phyloP scores from a whole-genome alignment of 257 asterid genomes.

The Cruciata laevipes region DNA sequence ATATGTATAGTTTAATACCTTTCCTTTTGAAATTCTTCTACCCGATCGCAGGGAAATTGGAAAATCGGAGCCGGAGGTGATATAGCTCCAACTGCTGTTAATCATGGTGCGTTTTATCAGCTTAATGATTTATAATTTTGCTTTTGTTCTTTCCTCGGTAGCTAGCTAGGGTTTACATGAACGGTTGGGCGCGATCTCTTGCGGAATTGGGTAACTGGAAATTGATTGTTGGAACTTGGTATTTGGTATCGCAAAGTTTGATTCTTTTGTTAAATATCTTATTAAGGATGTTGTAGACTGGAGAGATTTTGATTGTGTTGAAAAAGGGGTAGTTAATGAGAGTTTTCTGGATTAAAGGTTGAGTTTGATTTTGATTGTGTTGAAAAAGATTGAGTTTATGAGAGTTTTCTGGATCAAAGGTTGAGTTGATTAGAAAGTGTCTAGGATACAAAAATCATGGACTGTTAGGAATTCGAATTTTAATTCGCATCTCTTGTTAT shows the following conservation, averaged over 20 bases:
- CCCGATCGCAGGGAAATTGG: not conserved
- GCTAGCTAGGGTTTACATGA: constrained; percentile 4
- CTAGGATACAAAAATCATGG: not conserved
- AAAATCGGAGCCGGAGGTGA: not conserved
- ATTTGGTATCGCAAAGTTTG: not conserved
- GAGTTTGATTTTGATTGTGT: not conserved
- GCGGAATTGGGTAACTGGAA: too few relatives aligned
- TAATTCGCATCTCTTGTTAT: not conserved
- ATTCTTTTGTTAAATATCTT: not conserved
- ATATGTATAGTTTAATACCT: too few relatives aligned
- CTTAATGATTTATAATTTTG: not conserved
- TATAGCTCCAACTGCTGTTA: not conserved
- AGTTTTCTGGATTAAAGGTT: not conserved
- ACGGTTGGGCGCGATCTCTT: not conserved
- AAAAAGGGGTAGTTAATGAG: not conserved
- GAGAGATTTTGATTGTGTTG: not conserved
- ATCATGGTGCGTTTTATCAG: constrained; percentile 4
- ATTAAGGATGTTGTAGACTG: not conserved
- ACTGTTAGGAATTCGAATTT: not conserved
- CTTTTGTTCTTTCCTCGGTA: too few relatives aligned
- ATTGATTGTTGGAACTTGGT: not conserved
- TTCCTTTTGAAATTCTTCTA: too few relatives aligned
- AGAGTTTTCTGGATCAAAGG: not conserved
- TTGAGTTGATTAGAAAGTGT: not conserved
- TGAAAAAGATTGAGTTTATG: not conserved